These are phyloP conservation scores for Sarocladiaceae sp. DNA, from an alignment of 2,329 filamentous ascomycete species.

Conservation along the genomic window DNA sequence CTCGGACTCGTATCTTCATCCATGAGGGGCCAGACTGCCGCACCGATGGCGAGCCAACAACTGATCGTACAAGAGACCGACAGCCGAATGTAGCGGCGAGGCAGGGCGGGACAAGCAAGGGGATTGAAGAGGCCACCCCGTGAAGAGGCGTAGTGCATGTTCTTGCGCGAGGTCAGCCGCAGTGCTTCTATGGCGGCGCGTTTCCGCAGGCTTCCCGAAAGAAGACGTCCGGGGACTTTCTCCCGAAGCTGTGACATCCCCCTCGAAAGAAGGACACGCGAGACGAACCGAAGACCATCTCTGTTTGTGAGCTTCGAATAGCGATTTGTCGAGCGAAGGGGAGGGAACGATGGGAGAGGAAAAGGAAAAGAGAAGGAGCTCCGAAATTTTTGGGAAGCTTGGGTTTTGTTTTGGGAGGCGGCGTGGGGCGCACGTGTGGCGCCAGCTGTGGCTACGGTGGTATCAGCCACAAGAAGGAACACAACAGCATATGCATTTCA, in stretches of 20 bases:
- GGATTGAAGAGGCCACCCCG: constrained; percentile 19
- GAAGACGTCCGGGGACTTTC: constrained; percentile 98
- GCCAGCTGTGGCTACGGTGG: neutral
- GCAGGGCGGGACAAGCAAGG: constrained; percentile 29
- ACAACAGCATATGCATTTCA: too few species aligned
- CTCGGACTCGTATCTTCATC: constrained; percentile 87
- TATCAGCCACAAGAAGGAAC: neutral
- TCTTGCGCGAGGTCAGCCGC: constrained; percentile 65
- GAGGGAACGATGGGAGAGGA: constrained; percentile 37
- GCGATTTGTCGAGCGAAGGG: constrained; percentile 99
- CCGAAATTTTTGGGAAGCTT: constrained; percentile 15
- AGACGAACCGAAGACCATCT: constrained; percentile 40
- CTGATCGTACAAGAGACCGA: constrained; percentile 19
- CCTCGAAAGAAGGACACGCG: constrained; percentile 13
- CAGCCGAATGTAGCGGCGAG: constrained; percentile 42
- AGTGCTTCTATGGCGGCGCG: constrained; percentile 99
- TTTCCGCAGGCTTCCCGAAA: constrained; percentile 66
- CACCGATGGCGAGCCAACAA: constrained; percentile 12
- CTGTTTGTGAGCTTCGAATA: constrained; percentile 98
- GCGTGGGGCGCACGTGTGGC: too few species aligned
- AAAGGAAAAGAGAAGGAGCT: constrained; percentile 24
- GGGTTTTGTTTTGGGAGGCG: constrained; percentile 8
- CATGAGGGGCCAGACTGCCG: constrained; percentile 42
- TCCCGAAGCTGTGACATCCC: constrained; percentile 74
- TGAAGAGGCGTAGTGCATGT: constrained; percentile 1